Evolutionary conservation across 495 filamentous ascomycete species (phyloP).

Genomic region (Xylaria grammica): DNA sequence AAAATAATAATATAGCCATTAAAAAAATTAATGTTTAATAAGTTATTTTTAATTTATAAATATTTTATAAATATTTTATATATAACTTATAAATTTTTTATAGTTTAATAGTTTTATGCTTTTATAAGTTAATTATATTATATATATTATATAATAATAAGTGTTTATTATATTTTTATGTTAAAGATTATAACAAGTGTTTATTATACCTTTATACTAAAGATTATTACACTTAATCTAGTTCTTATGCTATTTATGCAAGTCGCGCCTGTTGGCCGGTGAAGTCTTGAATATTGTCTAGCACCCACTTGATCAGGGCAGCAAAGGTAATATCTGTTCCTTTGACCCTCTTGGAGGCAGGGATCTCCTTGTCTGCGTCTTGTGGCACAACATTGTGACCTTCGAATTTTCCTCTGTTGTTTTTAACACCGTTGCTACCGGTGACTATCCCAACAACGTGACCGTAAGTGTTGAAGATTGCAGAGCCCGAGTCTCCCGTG

Average conservation of each 20-base stretch:
- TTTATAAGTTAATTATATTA: too few relatives aligned
- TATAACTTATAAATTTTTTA: too few relatives aligned
- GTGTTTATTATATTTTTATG: too few relatives aligned
- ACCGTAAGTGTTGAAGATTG: constrained; percentile 9
- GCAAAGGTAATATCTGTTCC: constrained; percentile 26
- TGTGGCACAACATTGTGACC: constrained; percentile 3
- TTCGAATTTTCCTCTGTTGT: too few relatives aligned
- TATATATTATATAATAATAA: too few relatives aligned
- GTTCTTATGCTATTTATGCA: constrained; percentile 13
- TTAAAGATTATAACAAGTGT: too few relatives aligned
- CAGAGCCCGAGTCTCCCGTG: constrained; percentile 17
- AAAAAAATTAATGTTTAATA: too few relatives aligned
- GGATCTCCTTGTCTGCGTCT: constrained; percentile 16
- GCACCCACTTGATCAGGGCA: constrained; percentile 25
- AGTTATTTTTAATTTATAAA: too few relatives aligned
- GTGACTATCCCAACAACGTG: constrained; percentile 10
- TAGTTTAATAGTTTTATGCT: too few relatives aligned
- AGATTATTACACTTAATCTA: background rate
- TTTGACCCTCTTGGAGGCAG: background rate
- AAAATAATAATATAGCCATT: too few relatives aligned
- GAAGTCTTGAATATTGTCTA: constrained; percentile 24
- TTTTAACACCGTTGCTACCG: constrained; percentile 9
- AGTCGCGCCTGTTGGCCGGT: constrained; percentile 20
- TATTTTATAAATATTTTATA: too few relatives aligned
- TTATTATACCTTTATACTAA: too few relatives aligned